Evolutionary conservation across 2,329 filamentous ascomycete genomes (phyloP).

Genomic region (Beauveria asiatica): DNA sequence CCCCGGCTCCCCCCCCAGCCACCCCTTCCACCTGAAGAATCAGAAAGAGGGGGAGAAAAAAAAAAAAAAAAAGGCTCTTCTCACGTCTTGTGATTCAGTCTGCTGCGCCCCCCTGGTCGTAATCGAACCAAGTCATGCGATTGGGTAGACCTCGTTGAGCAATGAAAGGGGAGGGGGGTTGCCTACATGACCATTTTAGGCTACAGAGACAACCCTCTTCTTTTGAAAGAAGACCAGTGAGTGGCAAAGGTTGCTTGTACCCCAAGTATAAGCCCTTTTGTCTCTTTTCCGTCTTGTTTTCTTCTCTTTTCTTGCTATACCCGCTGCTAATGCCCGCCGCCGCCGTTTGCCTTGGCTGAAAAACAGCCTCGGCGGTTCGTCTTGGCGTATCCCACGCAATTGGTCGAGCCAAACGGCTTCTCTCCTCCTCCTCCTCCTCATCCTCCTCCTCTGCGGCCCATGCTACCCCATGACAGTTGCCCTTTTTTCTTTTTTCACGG

Average conservation of each 20-base stretch:
- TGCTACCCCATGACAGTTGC: not conserved
- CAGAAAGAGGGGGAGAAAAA: no score
- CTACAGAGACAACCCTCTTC: no score
- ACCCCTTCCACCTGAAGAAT: no score
- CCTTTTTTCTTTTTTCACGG: not conserved
- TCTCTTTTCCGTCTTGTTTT: not conserved
- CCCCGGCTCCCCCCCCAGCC: no score
- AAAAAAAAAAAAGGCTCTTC: no score
- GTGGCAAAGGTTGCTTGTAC: not conserved
- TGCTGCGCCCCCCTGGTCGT: no score
- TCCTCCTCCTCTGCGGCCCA: not conserved
- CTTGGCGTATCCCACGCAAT: conserved; percentile 2
- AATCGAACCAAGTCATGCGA: no score
- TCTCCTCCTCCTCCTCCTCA: not conserved
- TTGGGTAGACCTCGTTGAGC: no score
- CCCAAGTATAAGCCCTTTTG: not conserved
- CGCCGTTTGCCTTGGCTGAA: not conserved
- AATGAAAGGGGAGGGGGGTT: no score
- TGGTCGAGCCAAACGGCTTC: conserved; percentile 3
- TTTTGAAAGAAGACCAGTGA: no score
- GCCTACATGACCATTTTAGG: no score
- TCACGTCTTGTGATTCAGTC: no score
- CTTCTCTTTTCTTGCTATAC: not conserved
- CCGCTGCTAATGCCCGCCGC: not conserved
- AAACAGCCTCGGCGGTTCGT: conserved; percentile 3